Base-by-base conservation (phyloP, 441 rosid genomes). In the Populus hybrid region DNA sequence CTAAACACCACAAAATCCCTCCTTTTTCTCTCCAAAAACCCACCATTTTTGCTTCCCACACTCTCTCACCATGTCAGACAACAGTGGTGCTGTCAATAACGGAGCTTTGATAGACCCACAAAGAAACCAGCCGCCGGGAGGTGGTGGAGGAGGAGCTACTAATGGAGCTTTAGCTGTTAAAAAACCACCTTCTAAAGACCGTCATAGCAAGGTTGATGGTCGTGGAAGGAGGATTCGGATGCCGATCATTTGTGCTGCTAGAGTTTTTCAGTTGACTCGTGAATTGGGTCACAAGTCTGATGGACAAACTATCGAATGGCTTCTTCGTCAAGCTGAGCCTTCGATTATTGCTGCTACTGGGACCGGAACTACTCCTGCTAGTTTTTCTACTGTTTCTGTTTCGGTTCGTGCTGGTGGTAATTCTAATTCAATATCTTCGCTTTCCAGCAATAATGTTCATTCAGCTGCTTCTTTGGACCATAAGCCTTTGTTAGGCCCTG, bases 241-340 rank as follows among this genome's bases (percentile, higher is more conserved):
- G 99, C 99, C 99, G 1, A 92, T 93, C 80, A 93, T 92, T n/a
- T 95, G 98, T 73, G 99, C 98, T 20, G 97, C 99, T 26, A 90
- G 99, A 20, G 97, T 94, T 45, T 94, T 94, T 77, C 98, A 94
- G 86, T 78, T 94, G 68, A 94, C 97, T 1, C 91, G 98, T 10
- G 98, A 93, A 86, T 87, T 93, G 16, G 99, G 99, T 7, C 99
- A 91, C 72, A 95, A 95, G 80, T 95, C 99, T 4, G 97, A 95
- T 61, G 99, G 99, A 24, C 96, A 95, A 84, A 95, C 99, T 5
- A 95, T 95, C 42, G 97, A 93, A 79, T 95, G 99, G 99, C 90
- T 95, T 0, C 95, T 95, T 50, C 97, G 98, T 69, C 97, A 95
- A 79, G 99, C 98, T 2, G 99, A 95, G 87, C 99, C 98, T 18